phyloP scores from a whole-genome alignment of 148 eudicot genomes.

The Tetragonia tetragonoides region DNA sequence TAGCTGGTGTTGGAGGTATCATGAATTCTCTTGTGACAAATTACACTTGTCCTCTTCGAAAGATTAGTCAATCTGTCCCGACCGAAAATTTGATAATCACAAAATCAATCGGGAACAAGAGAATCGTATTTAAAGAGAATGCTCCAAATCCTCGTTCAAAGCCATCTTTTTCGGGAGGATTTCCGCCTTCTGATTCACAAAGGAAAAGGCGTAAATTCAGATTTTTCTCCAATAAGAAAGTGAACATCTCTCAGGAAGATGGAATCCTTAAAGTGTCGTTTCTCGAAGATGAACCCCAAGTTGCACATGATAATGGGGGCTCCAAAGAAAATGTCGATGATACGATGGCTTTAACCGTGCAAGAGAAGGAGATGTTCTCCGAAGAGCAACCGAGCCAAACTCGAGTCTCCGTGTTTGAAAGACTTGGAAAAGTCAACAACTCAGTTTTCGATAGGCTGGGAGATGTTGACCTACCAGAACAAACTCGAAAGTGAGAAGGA shows the following conservation, averaged over 20 bases:
- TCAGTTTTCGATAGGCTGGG: too few species aligned
- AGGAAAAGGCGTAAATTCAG: too few species aligned
- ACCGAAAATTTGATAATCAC: background rate
- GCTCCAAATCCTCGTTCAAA: background rate
- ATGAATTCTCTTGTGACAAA: background rate
- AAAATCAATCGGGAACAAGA: background rate
- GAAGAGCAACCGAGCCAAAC: background rate
- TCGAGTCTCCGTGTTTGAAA: background rate
- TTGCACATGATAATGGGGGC: background rate
- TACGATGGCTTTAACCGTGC: background rate
- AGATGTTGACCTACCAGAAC: too few species aligned
- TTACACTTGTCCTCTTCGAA: background rate
- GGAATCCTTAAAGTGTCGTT: too few species aligned
- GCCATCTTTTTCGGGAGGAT: background rate
- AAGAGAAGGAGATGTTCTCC: background rate
- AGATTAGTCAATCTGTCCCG: background rate
- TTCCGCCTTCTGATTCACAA: background rate
- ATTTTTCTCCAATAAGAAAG: background rate
- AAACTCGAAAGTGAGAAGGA: background rate
- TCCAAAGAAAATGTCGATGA: background rate
- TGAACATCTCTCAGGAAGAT: too few species aligned
- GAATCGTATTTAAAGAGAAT: background rate
- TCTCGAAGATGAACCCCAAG: too few species aligned
- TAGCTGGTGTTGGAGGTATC: background rate
- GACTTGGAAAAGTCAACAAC: too few species aligned